Evolutionary conservation across 257 asterid species (phyloP).

Genomic region (Solanum ahanhuiri): DNA sequence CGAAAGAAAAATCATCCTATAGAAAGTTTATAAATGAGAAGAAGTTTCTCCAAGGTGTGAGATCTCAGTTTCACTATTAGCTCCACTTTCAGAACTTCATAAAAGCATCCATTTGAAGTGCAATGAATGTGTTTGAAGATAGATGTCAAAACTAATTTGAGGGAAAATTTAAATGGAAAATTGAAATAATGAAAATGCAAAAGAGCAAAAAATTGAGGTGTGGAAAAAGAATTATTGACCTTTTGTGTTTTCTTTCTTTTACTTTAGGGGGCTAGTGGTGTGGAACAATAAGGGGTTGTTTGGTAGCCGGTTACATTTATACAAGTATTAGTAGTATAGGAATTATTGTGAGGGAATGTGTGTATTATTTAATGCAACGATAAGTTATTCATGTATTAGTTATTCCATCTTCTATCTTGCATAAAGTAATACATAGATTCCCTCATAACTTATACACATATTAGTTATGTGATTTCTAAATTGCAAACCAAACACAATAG

Average conservation of each 20-base stretch:
- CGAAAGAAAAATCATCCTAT: neutral
- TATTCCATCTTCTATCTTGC: neutral
- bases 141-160: neutral
- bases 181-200: neutral
- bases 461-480: neutral
- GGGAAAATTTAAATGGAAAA: neutral
- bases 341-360: neutral
- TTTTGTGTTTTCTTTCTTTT: neutral
- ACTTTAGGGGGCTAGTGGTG: neutral
- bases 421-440: neutral
- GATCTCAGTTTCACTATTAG: neutral
- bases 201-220: neutral
- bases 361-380: neutral
- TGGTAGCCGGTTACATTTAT: neutral
- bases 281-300: neutral
- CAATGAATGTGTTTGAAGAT: neutral
- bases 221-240: neutral
- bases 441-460: neutral
- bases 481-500: neutral
- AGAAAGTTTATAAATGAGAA: neutral
- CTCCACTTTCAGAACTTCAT: neutral
- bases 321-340: neutral
- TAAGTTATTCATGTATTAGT: neutral
- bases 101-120: neutral
- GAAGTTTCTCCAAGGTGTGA: neutral